Percentiles rank a stretch among this genome's conserved stretches.
Evolutionary conservation across 2,329 filamentous ascomycete genomes (phyloP).

Genomic region (Eutypella sp.): DNA sequence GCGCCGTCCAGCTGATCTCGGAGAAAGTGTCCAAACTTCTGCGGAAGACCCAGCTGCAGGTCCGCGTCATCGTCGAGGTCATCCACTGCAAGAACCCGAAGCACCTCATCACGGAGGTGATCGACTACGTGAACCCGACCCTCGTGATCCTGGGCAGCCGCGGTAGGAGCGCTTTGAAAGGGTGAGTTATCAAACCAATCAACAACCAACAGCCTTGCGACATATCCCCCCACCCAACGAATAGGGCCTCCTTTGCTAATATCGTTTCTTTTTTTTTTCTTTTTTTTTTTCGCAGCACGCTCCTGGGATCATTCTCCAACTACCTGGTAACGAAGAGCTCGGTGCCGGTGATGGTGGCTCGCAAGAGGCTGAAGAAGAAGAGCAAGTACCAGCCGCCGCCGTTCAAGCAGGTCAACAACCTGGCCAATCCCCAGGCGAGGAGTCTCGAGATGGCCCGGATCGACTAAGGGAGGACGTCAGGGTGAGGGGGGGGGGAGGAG

Average conservation of each 20-base stretch:
- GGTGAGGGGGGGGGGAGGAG: not conserved
- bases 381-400: slow-evolving; percentile 71
- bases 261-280: too few relatives aligned
- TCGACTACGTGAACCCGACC: slow-evolving; percentile 86
- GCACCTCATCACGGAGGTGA: slow-evolving; percentile 94
- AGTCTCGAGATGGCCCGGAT: slow-evolving; percentile 70
- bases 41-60: slow-evolving; percentile 86
- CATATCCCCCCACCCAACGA: too few relatives aligned
- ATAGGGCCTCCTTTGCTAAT: too few relatives aligned
- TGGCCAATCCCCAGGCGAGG: slow-evolving; percentile 63
- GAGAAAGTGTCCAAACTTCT: slow-evolving; percentile 79
- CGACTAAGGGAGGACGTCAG: slow-evolving; percentile 46
- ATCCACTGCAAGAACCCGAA: slow-evolving; percentile 98
- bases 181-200: slow-evolving; percentile 53
- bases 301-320: slow-evolving; percentile 94
- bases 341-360: slow-evolving; percentile 94
- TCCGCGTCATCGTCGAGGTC: slow-evolving; percentile 90
- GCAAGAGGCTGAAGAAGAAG: slow-evolving; percentile 84
- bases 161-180: slow-evolving; percentile 87
- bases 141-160: slow-evolving; percentile 89
- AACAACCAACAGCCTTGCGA: too few relatives aligned
- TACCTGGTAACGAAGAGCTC: slow-evolving; percentile 96
- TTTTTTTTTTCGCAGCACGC: too few relatives aligned
- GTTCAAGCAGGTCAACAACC: slow-evolving; percentile 74
- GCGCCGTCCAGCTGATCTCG: slow-evolving; percentile 79